These are phyloP conservation scores for Xerocomellus chrysenteron DNA, from an alignment of 768 basidiomycete species.

Conservation along the genomic window DNA sequence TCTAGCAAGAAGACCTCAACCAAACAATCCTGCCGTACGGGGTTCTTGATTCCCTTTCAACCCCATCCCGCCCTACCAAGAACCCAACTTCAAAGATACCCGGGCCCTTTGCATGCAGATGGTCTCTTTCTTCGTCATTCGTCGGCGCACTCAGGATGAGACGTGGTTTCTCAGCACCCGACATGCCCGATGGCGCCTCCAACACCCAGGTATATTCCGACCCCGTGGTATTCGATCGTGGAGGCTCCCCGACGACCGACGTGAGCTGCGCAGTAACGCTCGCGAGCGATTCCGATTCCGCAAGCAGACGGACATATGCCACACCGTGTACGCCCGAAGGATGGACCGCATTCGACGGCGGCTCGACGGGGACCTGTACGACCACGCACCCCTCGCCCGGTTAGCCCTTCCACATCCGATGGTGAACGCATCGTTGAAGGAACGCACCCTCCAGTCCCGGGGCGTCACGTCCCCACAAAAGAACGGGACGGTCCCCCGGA, in stretches of 20 bases:
- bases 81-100: slow-evolving; percentile 59
- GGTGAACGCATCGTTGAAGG: neutral
- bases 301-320: slow-evolving; percentile 48
- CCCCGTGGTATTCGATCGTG: slow-evolving; percentile 25
- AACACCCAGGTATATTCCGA: slow-evolving; percentile 43
- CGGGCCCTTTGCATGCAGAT: slow-evolving; percentile 29
- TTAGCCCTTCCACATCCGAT: neutral
- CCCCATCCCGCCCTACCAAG: slow-evolving; percentile 33
- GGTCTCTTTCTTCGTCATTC: slow-evolving; percentile 35
- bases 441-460: slow-evolving; percentile 52
- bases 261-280: slow-evolving; percentile 40
- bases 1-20: slow-evolving; percentile 17
- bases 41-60: slow-evolving; percentile 36
- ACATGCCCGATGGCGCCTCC: slow-evolving; percentile 30
- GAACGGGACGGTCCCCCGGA: slow-evolving; percentile 52
- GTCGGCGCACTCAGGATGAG: slow-evolving; percentile 40
- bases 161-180: slow-evolving; percentile 15
- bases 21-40: slow-evolving; percentile 55
- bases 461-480: slow-evolving; percentile 76
- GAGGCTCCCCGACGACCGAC: slow-evolving; percentile 46
- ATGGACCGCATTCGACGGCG: slow-evolving; percentile 48
- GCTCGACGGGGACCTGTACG: slow-evolving; percentile 48
- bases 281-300: slow-evolving; percentile 28
- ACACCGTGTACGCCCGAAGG: slow-evolving; percentile 50
- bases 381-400: no score